These are phyloP conservation scores for Incumbomyces delicatus DNA, from an alignment of 2,329 filamentous ascomycete species.

Conservation along the genomic window DNA sequence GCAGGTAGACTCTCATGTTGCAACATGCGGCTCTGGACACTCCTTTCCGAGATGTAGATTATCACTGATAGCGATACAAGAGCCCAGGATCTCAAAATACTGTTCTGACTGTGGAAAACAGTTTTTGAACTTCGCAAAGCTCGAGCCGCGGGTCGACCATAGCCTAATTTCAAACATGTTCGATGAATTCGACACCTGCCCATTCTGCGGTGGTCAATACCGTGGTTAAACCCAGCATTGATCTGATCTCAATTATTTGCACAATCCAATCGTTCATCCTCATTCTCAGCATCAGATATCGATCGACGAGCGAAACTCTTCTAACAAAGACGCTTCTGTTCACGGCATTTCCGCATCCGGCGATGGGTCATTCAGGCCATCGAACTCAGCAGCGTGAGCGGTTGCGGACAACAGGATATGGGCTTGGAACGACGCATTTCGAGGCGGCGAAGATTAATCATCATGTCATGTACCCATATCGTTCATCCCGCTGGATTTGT, in stretches of 20 bases:
- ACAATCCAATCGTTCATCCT: no score
- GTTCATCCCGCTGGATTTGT: no score
- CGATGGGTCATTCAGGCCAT: no score
- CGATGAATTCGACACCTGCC: constrained; percentile 20
- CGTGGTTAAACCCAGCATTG: constrained; percentile 10
- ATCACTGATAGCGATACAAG: constrained; percentile 21
- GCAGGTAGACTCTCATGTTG: constrained; percentile 2
- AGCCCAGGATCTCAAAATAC: constrained; percentile 21
- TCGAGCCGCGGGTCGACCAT: constrained; percentile 13
- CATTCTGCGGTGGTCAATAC: constrained; percentile 21
- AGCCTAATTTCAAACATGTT: constrained; percentile 18
- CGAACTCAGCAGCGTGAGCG: no score
- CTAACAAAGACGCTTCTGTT: not conserved
- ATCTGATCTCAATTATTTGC: no score
- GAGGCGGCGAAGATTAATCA: no score
- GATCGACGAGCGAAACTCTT: not conserved
- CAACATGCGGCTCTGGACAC: constrained; percentile 16
- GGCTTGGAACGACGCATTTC: no score
- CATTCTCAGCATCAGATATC: no score
- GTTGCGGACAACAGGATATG: no score
- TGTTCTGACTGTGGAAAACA: constrained; percentile 21
- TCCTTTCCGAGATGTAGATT: constrained; percentile 20
- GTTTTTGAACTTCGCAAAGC: constrained; percentile 18
- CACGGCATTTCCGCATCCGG: not conserved
- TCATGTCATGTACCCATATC: no score